Conservation (phyloP, 495 filamentous ascomycete genomes). For the Bombardia bombarda region DNA sequence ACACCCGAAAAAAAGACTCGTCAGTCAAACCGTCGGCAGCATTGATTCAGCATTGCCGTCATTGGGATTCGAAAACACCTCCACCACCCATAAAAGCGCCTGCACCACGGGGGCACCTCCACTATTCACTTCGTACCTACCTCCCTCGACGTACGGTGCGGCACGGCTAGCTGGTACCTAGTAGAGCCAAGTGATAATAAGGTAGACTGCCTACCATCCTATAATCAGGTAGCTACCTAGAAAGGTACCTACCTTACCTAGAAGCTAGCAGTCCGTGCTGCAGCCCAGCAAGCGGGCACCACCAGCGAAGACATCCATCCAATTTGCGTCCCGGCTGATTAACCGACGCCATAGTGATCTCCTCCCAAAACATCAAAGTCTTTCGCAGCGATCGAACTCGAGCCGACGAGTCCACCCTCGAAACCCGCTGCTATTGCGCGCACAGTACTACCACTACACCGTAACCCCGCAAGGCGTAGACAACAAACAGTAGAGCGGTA, state of each 20-base stretch:
- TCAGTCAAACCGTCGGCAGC: too few relatives aligned
- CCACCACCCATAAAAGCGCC: too few relatives aligned
- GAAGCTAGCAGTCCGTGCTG: neutral
- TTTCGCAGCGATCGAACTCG: constrained; percentile 4
- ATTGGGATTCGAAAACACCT: too few relatives aligned
- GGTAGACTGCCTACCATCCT: too few relatives aligned
- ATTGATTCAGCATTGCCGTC: too few relatives aligned
- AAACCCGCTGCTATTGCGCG: constrained; percentile 1
- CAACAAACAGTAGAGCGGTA: constrained; percentile 2
- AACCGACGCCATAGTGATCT: constrained; percentile 17
- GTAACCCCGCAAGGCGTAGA: neutral
- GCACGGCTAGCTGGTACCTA: too few relatives aligned
- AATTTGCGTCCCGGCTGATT: constrained; percentile 21
- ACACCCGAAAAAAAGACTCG: too few relatives aligned
- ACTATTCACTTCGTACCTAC: too few relatives aligned
- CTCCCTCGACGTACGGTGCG: too few relatives aligned
- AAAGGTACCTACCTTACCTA: neutral
- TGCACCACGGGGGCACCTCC: too few relatives aligned
- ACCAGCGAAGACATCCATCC: constrained; percentile 12
- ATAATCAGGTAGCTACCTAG: neutral
- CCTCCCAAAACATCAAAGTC: constrained; percentile 13
- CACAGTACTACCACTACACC: neutral
- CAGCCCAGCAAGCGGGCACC: constrained; percentile 4
- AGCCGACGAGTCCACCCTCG: constrained; percentile 1
- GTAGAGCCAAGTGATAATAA: too few relatives aligned